Evolutionary conservation across 768 basidiomycete species (phyloP).

Genomic region (Serendipita sp.): DNA sequence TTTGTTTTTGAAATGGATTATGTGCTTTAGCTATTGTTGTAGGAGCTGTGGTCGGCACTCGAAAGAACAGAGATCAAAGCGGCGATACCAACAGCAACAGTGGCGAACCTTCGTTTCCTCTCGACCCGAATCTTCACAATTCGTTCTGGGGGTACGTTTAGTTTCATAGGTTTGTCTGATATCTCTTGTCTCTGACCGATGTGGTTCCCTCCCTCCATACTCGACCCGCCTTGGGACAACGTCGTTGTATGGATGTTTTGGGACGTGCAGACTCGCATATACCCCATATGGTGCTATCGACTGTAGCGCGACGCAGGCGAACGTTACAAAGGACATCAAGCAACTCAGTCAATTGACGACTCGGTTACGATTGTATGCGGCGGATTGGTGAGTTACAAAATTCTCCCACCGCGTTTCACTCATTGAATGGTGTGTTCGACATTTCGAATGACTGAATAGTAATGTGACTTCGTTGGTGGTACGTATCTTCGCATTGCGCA

Average conservation of each 20-base stretch:
- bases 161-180: no score
- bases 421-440: no score
- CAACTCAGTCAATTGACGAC: not conserved
- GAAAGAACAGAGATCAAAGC: no score
- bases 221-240: no score
- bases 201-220: not conserved
- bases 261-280: not conserved
- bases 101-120: not conserved
- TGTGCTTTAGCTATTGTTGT: not conserved
- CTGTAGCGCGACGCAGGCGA: not conserved
- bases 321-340: constrained; percentile 3
- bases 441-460: not conserved
- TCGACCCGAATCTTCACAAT: not conserved
- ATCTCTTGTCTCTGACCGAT: not conserved
- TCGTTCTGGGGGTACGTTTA: constrained; percentile 1
- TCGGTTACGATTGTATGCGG: not conserved
- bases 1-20: not conserved
- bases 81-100: no score
- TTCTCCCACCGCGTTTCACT: not conserved
- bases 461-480: not conserved
- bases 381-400: not conserved
- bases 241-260: no score
- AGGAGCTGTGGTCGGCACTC: not conserved
- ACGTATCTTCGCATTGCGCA: not conserved
- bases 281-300: constrained; percentile 1